Percentiles rank a stretch among this genome's conserved stretches.
Conservation (phyloP, 768 basidiomycete species). For the Serendipita sp. region DNA sequence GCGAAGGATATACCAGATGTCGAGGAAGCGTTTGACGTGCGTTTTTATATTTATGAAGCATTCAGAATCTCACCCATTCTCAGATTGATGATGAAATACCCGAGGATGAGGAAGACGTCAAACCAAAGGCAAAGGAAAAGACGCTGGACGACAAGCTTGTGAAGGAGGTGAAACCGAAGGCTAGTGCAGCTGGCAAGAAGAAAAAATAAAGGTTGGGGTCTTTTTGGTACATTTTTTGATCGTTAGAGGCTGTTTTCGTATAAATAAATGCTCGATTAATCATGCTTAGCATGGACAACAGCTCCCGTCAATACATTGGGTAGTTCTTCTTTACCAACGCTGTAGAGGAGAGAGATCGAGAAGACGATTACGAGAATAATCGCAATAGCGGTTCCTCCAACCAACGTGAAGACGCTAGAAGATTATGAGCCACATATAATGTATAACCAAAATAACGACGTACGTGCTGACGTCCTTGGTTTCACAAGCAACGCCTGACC, state of each 20-base stretch:
- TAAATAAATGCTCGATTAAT: background rate
- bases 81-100: slow-evolving; percentile 34
- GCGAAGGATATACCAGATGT: slow-evolving; percentile 59
- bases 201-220: background rate
- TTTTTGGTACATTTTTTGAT: background rate
- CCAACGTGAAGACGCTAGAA: slow-evolving; percentile 56
- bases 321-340: slow-evolving; percentile 43
- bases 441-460: slow-evolving; percentile 20
- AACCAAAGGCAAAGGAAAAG: slow-evolving; percentile 16
- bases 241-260: background rate
- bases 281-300: slow-evolving; percentile 5
- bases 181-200: slow-evolving; percentile 7
- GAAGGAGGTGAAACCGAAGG: slow-evolving; percentile 15
- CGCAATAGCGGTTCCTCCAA: slow-evolving; percentile 50
- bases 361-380: slow-evolving; percentile 52
- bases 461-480: slow-evolving; percentile 69
- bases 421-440: background rate
- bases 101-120: slow-evolving; percentile 33
- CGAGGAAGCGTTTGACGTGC: slow-evolving; percentile 78
- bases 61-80: slow-evolving; percentile 4
- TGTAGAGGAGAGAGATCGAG: slow-evolving; percentile 48
- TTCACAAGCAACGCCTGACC: slow-evolving; percentile 67
- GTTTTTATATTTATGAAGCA: slow-evolving; percentile 15
- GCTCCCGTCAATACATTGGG: slow-evolving; percentile 57
- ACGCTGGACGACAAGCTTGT: slow-evolving; percentile 21